These are phyloP conservation scores for Casuarina equisetifolia DNA, from an alignment of 306 rosid genomes.

Conservation along the genomic window DNA sequence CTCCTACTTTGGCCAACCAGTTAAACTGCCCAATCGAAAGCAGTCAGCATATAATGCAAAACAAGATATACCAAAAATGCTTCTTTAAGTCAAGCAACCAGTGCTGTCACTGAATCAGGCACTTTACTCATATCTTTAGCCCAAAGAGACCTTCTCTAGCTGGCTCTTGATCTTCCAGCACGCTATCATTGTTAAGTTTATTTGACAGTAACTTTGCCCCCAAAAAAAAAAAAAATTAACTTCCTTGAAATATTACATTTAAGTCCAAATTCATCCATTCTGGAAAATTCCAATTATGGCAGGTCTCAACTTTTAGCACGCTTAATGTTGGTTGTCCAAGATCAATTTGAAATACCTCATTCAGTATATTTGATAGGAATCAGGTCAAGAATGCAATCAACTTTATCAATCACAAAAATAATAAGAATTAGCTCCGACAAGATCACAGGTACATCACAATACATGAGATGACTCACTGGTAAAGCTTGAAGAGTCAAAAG, in stretches of 20 bases:
- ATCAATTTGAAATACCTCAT: not conserved
- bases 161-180: not conserved
- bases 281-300: not conserved
- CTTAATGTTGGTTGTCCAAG: not conserved
- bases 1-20: no score
- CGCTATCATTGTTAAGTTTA: not conserved
- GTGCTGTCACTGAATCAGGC: not conserved
- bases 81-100: not conserved
- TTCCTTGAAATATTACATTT: not conserved
- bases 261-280: not conserved
- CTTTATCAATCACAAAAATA: conserved; percentile 7
- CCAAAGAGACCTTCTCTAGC: not conserved
- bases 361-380: not conserved
- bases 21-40: not conserved
- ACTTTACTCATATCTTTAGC: not conserved
- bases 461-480: conserved; percentile 66
- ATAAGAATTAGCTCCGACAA: conserved; percentile 3
- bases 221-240: no score
- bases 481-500: conserved; percentile 72
- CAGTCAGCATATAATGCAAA: not conserved
- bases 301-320: not conserved
- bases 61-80: not conserved
- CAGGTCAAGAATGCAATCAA: conserved; percentile 8
- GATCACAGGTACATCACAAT: conserved; percentile 4
- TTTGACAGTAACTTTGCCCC: not conserved